Evolutionary conservation across 257 asterid species (phyloP), one percentile per base, ranked within the genome.

Genomic region (Thymus mandschuricus): DNA sequence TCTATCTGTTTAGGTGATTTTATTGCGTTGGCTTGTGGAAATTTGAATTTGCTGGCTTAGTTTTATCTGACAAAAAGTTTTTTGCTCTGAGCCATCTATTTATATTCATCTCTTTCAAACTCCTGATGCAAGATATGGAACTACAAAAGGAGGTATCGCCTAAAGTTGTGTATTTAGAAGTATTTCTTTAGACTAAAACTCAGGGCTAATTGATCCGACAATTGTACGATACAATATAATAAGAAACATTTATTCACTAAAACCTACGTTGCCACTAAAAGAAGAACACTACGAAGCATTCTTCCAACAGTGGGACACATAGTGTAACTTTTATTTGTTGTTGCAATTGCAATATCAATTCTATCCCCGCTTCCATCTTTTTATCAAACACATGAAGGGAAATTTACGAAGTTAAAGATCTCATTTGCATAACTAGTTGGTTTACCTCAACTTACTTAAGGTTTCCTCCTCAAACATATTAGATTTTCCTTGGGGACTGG

Each of bases 401-500:
- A 40, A 30, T 60, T 72, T 58, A 11, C 30, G 68, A 62, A 58
- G 46, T 38, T 43, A 12, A 40, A 60, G 13, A 45, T 56, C 41
- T 60, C 31, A 55, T 65, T 55, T 60, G 62, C 52, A 28, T 52
- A 31, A 33, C 58, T 48, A 11, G 65, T 61, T 41, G 41, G 51
- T 38, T 51, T 49, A 66, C 40, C 44, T 40, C 30, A 12, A 64
- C 54, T 21, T 44, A 3, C 43, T 49, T 59, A 64, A 38, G 1
- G 9, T 64, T 27, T 30, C 12, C 64, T 48, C 60, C 44, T 41
- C 52, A 69, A 73, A 74, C 54, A 67, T 75, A 79, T 74, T 83
- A 89, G 98, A 78, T 89, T 73, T 82, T 92, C 78, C 71, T 50
- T 76, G 92, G 89, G 64, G 84, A 82, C 59, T 86, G 88, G 91